Conservation (phyloP, 2,329 filamentous ascomycete species). For the Pseudophaeomoniella oleicola region DNA sequence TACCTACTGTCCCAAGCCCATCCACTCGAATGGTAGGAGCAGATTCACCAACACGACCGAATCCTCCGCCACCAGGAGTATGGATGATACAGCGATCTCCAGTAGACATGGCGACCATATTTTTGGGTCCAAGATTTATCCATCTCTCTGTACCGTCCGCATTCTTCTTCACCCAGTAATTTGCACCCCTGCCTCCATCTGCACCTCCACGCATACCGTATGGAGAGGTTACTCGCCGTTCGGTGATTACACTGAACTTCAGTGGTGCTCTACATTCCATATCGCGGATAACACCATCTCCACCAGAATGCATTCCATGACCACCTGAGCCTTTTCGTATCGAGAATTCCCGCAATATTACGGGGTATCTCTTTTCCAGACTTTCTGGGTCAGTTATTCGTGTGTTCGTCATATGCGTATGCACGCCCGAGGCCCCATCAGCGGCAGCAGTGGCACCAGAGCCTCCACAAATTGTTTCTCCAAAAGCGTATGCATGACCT, state of each 20-base stretch:
- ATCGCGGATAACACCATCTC: constrained; percentile 62
- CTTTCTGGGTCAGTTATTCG: constrained; percentile 69
- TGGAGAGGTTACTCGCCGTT: constrained; percentile 11
- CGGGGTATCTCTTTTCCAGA: constrained; percentile 63
- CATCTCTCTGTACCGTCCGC: constrained; percentile 6
- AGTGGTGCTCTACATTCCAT: constrained; percentile 70
- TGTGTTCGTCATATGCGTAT: constrained; percentile 78
- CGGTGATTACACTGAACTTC: constrained; percentile 36
- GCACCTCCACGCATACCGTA: constrained; percentile 14
- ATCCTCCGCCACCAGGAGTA: constrained; percentile 24
- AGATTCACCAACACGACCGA: constrained; percentile 17
- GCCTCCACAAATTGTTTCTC: constrained; percentile 70
- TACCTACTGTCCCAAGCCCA: too few relatives aligned
- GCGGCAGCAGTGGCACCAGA: constrained; percentile 58
- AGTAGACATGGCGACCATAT: constrained; percentile 12
- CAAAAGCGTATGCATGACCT: constrained; percentile 61
- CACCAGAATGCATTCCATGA: constrained; percentile 51
- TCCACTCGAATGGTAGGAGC: background rate
- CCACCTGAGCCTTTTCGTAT: constrained; percentile 51
- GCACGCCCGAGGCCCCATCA: constrained; percentile 62
- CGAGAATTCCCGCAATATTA: constrained; percentile 56
- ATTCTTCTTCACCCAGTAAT: constrained; percentile 11
- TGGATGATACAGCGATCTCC: constrained; percentile 23
- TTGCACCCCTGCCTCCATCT: constrained; percentile 9
- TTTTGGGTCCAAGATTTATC: constrained; percentile 13